phyloP scores from a whole-genome alignment of 331 rosid genomes.

The Pyracantha coccinea region DNA sequence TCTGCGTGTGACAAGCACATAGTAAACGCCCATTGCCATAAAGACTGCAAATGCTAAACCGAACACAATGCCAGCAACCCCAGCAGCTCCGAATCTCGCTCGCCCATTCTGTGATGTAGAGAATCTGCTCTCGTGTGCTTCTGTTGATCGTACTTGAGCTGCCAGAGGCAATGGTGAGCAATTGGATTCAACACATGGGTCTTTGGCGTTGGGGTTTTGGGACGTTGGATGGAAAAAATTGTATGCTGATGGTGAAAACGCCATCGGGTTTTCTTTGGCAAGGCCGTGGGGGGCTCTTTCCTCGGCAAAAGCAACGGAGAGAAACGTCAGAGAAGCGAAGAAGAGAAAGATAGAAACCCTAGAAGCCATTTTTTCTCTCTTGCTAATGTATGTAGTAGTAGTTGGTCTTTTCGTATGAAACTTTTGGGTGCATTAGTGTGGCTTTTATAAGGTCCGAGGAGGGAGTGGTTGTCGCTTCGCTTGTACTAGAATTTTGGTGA shows the following conservation, averaged over 20 bases:
- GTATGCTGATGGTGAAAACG: conserved; percentile 70
- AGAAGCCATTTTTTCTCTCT: conserved; percentile 24
- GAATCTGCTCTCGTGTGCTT: conserved; percentile 40
- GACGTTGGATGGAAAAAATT: conserved; percentile 70
- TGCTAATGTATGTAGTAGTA: background rate
- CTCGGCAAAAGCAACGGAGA: conserved; percentile 40
- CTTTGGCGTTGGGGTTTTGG: conserved; percentile 22
- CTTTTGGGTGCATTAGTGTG: conserved; percentile 20
- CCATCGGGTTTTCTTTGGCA: conserved; percentile 42
- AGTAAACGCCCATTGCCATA: conserved; percentile 56
- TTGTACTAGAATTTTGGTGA: conserved; percentile 47
- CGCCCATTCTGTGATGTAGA: conserved; percentile 14
- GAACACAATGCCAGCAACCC: conserved; percentile 48
- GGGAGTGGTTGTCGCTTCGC: conserved; percentile 36
- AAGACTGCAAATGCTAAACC: conserved; percentile 53
- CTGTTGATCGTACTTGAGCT: conserved; percentile 54
- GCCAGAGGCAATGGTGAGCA: conserved; percentile 78
- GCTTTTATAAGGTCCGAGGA: conserved; percentile 51
- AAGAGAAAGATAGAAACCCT: conserved; percentile 29
- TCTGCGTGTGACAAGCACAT: conserved; percentile 33
- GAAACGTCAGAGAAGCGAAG: conserved; percentile 34
- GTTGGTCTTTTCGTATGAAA: conserved; percentile 20
- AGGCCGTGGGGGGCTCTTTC: conserved; percentile 95
- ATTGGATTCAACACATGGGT: conserved; percentile 45
- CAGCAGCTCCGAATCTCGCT: conserved; percentile 32